Evolutionary conservation across 192 early-diverging fungal species (phyloP).

Genomic region (Entrophospora sp.): DNA sequence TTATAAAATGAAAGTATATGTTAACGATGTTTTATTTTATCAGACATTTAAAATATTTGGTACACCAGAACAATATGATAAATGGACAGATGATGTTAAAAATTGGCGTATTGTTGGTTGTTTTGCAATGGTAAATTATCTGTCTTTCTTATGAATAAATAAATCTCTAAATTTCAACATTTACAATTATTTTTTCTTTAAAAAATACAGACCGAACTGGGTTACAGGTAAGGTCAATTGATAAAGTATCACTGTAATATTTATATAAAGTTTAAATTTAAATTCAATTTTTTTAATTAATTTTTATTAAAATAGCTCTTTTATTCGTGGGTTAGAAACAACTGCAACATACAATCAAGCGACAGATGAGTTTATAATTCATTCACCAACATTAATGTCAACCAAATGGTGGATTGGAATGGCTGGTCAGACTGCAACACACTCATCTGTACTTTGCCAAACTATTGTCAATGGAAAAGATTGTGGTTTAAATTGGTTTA

Average conservation of each 20-base stretch:
- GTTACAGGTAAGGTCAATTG: conserved; percentile 14
- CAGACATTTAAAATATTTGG: conserved; percentile 48
- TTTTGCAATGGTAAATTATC: conserved; percentile 50
- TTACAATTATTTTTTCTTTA: background rate
- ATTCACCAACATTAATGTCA: conserved; percentile 48
- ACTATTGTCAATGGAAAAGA: conserved; percentile 47
- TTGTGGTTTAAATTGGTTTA: conserved; percentile 58
- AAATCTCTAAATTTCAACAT: background rate
- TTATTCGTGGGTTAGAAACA: conserved; percentile 54
- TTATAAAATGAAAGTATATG: conserved; percentile 53
- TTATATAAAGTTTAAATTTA: too few species aligned
- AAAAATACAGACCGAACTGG: conserved; percentile 46
- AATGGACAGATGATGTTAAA: conserved; percentile 44
- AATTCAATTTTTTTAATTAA: too few species aligned
- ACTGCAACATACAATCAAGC: conserved; percentile 52
- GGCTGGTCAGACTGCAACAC: conserved; percentile 56
- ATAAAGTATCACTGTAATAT: too few species aligned
- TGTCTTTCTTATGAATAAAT: background rate
- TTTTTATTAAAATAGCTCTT: conserved; percentile 35
- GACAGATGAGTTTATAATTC: conserved; percentile 50
- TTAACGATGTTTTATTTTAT: conserved; percentile 50
- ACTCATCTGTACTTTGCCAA: conserved; percentile 53
- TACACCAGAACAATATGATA: conserved; percentile 43
- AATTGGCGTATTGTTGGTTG: conserved; percentile 51
- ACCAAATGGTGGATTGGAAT: conserved; percentile 65